Conservation (phyloP, 2,329 filamentous ascomycete species). For the Tolypocladium sp. region DNA sequence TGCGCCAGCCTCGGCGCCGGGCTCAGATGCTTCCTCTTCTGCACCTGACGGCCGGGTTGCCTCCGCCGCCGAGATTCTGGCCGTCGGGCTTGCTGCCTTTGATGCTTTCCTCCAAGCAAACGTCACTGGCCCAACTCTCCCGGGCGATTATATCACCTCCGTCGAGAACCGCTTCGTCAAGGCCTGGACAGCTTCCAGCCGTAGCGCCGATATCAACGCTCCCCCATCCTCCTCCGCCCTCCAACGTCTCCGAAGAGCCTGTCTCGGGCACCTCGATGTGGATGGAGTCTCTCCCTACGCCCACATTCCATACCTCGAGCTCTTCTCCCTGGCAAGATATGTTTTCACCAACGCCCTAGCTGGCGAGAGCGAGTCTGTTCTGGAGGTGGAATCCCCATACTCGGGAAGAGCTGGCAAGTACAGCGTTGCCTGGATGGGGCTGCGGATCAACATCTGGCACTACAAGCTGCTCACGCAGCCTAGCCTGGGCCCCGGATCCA, state of each 20-base stretch:
- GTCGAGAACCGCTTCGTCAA: slow-evolving; percentile 30
- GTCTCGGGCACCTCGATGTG: slow-evolving; percentile 61
- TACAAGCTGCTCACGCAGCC: slow-evolving; percentile 52
- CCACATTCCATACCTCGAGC: slow-evolving; percentile 72
- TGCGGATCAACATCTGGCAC: slow-evolving; percentile 66
- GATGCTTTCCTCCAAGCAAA: slow-evolving; percentile 78
- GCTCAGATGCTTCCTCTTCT: neutral
- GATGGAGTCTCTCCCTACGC: slow-evolving; percentile 85
- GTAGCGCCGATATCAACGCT: neutral
- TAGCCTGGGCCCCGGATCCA: slow-evolving; percentile 41
- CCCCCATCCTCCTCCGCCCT: slow-evolving; percentile 12
- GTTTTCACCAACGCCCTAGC: slow-evolving; percentile 27
- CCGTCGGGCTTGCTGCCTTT: slow-evolving; percentile 34
- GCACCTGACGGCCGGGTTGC: neutral
- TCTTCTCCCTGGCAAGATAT: slow-evolving; percentile 64
- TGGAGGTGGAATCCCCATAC: slow-evolving; percentile 14
- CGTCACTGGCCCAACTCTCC: slow-evolving; percentile 77
- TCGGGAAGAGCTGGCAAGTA: slow-evolving; percentile 33
- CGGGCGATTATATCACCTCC: slow-evolving; percentile 9
- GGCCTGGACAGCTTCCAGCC: slow-evolving; percentile 18
- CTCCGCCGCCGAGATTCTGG: slow-evolving; percentile 10
- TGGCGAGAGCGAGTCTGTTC: slow-evolving; percentile 10
- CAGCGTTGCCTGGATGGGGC: slow-evolving; percentile 48
- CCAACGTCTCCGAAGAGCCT: slow-evolving; percentile 39
- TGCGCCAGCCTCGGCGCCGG: neutral